These are phyloP conservation scores for Tylopilus plumbeoviolaceoides DNA, from an alignment of 768 basidiomycete genomes.

Conservation along the genomic window DNA sequence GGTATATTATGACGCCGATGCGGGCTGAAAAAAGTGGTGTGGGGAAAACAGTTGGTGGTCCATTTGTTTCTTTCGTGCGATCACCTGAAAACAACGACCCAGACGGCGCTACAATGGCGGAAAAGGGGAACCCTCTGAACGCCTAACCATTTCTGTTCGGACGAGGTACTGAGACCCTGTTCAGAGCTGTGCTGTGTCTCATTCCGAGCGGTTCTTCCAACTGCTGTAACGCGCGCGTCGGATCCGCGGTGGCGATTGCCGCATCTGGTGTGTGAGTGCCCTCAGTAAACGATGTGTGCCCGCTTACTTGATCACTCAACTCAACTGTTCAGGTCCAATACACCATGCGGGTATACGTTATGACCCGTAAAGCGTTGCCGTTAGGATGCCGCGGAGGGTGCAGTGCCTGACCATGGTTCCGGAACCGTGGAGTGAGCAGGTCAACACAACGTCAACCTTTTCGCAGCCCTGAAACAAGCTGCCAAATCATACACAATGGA, in stretches of 20 bases:
- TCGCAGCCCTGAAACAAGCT: conserved; percentile 15
- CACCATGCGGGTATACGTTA: conserved; percentile 8
- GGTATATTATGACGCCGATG: neutral
- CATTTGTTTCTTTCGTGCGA: neutral
- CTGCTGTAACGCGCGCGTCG: neutral
- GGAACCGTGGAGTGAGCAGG: conserved; percentile 22
- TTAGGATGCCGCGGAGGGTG: conserved; percentile 18
- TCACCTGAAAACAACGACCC: neutral
- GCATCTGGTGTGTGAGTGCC: neutral
- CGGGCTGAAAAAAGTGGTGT: neutral
- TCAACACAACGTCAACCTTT: conserved; percentile 16
- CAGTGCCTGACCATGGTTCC: conserved; percentile 20
- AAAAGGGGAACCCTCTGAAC: neutral
- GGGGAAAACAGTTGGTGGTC: conserved; percentile 1
- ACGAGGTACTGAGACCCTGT: conserved; percentile 2
- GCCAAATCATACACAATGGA: conserved; percentile 1
- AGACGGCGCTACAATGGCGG: neutral
- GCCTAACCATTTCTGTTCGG: neutral
- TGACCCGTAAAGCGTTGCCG: conserved; percentile 1
- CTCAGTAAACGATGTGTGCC: neutral
- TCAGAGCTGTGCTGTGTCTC: neutral
- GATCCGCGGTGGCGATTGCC: neutral
- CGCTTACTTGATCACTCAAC: conserved; percentile 3
- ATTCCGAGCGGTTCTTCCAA: neutral
- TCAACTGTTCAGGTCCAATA: conserved; percentile 3